A percentile compares a stretch with the other conserved stretches of the same genome.
Conservation (phyloP, 1,139 yeast species). For the Ogataea hybrid region DNA sequence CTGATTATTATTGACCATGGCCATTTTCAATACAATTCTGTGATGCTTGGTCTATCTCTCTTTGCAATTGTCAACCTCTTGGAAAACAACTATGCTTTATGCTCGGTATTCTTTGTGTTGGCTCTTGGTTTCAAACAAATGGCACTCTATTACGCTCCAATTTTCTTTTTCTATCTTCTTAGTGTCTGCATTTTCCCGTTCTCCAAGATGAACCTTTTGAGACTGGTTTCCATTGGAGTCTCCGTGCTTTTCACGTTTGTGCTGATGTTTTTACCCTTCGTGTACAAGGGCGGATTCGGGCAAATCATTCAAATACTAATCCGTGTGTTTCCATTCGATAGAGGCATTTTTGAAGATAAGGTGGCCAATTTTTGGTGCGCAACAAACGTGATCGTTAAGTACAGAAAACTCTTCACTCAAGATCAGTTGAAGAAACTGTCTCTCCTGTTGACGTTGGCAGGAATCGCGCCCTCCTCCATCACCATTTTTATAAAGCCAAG, state of each 20-base stretch:
- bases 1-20: slow-evolving; percentile 91
- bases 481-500: slow-evolving; percentile 52
- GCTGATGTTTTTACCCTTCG: slow-evolving; percentile 60
- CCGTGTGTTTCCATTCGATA: slow-evolving; percentile 85
- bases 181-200: slow-evolving; percentile 41
- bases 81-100: slow-evolving; percentile 59
- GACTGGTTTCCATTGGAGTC: slow-evolving; percentile 58
- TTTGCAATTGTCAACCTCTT: slow-evolving; percentile 65
- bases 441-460: slow-evolving; percentile 57
- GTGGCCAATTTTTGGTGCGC: slow-evolving; percentile 99
- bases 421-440: slow-evolving; percentile 63
- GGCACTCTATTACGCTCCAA: slow-evolving; percentile 92
- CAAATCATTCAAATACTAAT: slow-evolving; percentile 35
- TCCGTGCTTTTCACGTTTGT: slow-evolving; percentile 59
- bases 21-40: slow-evolving; percentile 92
- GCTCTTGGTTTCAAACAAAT: slow-evolving; percentile 89
- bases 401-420: slow-evolving; percentile 53
- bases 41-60: slow-evolving; percentile 86
- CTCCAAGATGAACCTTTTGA: slow-evolving; percentile 39
- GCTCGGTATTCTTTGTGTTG: slow-evolving; percentile 77
- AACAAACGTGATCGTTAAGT: slow-evolving; percentile 71
- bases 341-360: slow-evolving; percentile 97
- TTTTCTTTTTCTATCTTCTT: slow-evolving; percentile 73
- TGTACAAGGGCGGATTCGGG: slow-evolving; percentile 37
- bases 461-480: slow-evolving; percentile 66